Evolutionary conservation across 176 grass and related monocot species (phyloP), one percentile per base, ranked within the genome.

Genomic region (Avena eriantha): DNA sequence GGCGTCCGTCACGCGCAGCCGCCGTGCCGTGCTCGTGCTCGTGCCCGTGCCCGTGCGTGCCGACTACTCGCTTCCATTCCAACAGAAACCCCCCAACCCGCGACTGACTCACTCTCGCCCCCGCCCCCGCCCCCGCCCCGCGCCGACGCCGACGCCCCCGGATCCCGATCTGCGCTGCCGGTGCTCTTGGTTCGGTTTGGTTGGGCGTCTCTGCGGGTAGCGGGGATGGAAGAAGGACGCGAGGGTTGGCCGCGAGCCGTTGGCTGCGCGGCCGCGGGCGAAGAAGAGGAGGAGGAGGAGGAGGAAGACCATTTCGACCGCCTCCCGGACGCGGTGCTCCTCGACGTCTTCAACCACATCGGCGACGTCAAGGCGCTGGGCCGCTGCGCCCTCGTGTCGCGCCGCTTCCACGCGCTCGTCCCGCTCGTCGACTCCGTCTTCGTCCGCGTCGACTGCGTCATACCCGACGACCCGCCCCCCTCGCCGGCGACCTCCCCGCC

Each of bases 391-490:
- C 86, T 96, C 45, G 89, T 98, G 23, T 96, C 92, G 8, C 92
- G 88, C 71, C 93, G 93, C 79, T 98, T 98, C 86, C 88, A 90
- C 75, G 82, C 75, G 64, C 87, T 96, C 57, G 88, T 95, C n/a
- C 92, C 90, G 9, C 93, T 98, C 88, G 93, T 98, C 69, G 90
- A 92, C 88, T 90, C 83, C 78, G 93, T 98, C 86, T 76, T 95
- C 88, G 89, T 98, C 36, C 83, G 88, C 84, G 92, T 98, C 81
- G 96, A 98, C 79, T 98, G 96, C 86, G 93, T 96, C 72, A 94
- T 98, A 66, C 89, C 88, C 7, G 92, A 98, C 82, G 93, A 98
- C 21, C 83, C 46, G 57, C 19, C 45, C 8, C 60, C 80, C 19
- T 24, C 54, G 24, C 17, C 78, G 10, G 70, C 65, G 15, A 35